Percentiles rank a stretch among this genome's conserved stretches.
Conservation (phyloP, 2,329 filamentous ascomycete genomes). For the Fusarium coicis region DNA sequence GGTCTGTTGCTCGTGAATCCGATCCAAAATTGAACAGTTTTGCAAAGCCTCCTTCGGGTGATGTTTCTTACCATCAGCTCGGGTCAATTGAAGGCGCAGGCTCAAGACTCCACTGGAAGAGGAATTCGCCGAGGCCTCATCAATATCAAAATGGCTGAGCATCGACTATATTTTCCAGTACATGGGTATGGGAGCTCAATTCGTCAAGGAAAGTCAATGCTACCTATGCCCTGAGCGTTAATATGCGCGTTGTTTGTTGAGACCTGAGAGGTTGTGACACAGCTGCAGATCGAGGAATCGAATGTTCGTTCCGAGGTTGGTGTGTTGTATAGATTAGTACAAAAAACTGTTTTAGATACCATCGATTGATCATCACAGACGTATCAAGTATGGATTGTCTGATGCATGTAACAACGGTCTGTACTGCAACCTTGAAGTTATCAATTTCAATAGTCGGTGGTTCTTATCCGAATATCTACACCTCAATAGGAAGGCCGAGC, state of each 20-base stretch:
- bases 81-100: constrained; percentile 28
- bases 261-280: not conserved
- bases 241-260: not conserved
- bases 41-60: constrained; percentile 5
- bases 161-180: constrained; percentile 18
- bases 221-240: constrained; percentile 2
- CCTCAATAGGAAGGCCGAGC: constrained; percentile 32
- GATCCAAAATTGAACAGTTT: constrained; percentile 5
- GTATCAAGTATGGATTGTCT: constrained; percentile 12
- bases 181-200: constrained; percentile 12
- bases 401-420: not conserved
- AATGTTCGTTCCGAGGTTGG: not conserved
- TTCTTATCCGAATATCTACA: constrained; percentile 28
- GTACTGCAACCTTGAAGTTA: constrained; percentile 12
- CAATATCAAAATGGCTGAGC: not conserved
- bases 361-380: not conserved
- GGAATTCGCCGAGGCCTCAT: constrained; percentile 13
- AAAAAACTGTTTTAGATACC: not conserved
- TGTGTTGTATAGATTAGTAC: constrained; percentile 6
- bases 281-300: constrained; percentile 1
- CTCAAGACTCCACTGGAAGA: constrained; percentile 3
- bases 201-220: not conserved
- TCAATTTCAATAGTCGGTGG: constrained; percentile 12
- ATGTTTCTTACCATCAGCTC: constrained; percentile 34
- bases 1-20: constrained; percentile 9